Evolutionary conservation across 164 flowering plant genomes (phyloP), one percentile per base, ranked within the genome.

Genomic region (Taxillus chinensis): DNA sequence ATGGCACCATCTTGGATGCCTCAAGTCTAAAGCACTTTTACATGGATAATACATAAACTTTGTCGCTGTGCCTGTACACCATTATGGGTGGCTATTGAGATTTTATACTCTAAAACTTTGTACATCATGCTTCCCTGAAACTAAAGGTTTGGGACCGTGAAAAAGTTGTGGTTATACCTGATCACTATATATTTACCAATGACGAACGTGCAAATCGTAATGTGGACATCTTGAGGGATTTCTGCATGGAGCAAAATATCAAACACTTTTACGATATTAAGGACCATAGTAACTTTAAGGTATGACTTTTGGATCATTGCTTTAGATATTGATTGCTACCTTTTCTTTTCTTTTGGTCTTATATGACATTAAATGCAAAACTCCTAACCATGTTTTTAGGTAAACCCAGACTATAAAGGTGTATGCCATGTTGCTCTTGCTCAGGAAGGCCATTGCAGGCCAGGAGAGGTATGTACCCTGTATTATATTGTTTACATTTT

Each of bases 391-490:
- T 60, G 5, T 57, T 64, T 79, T 59, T 82, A 95, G 97, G 99
- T 79, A n/a, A 95, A 95, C 74, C 99, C 97, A 60, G 97, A 93
- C 73, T 91, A 95, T 50, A 91, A 95, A 77, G 99, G 99, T 70
- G 97, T 95, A 11, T 91, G 99, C 72, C 99, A 95, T 76, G 71
- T 95, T 65, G 97, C 99, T 66, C 88, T 95, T 70, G 97, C 99
- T 17, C 96, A 95, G 77, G 99, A 95, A 79, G 97, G 99, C 55
- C 99, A 95, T 73, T 95, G 99, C 80, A 80, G 99, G 79, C 99
- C 97, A 58, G 96, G 99, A 65, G 99, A 95, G 97, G 99, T 90
- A 53, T 13, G 12, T 55, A 62, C 66, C 53, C 61, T 57, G 38
- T 42, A 40, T 10, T 27, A 27, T 27, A 27, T 27, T 27, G 27